A percentile compares a stretch with the other conserved stretches of the same genome.
phyloP scores from a whole-genome alignment of 2,329 filamentous ascomycete genomes.

The Mariannaea elegans region DNA sequence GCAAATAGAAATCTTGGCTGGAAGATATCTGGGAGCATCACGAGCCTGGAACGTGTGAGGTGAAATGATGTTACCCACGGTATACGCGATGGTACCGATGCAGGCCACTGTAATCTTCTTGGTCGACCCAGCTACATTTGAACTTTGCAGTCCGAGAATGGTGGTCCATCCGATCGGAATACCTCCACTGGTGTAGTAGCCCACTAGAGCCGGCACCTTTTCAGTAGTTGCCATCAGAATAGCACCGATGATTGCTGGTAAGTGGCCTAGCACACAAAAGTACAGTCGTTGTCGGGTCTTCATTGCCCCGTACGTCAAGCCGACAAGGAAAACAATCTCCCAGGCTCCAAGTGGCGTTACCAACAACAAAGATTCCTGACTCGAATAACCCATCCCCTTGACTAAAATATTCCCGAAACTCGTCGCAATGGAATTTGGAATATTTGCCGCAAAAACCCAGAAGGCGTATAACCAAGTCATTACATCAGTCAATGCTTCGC shows the following conservation, averaged over 20 bases:
- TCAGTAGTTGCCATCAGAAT: conserved; percentile 35
- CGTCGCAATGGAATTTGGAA: conserved; percentile 29
- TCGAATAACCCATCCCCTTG: conserved; percentile 25
- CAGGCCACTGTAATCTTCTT: conserved; percentile 35
- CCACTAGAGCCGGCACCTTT: conserved; percentile 30
- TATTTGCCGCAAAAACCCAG: conserved; percentile 34
- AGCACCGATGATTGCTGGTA: conserved; percentile 30
- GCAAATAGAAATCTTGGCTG: conserved; percentile 32
- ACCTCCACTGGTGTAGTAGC: conserved; percentile 31
- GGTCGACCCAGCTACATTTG: conserved; percentile 32
- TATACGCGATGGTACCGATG: conserved; percentile 33
- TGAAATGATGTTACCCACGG: conserved; percentile 34
- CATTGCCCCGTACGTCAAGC: conserved; percentile 27
- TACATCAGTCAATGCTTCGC: conserved; percentile 25
- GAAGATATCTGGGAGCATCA: conserved; percentile 29
- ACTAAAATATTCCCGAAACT: conserved; percentile 31
- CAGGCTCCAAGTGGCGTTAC: conserved; percentile 28
- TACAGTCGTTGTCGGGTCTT: conserved; percentile 25
- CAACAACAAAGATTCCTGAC: conserved; percentile 21
- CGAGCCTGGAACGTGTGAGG: conserved; percentile 33
- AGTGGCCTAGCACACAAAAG: conserved; percentile 25
- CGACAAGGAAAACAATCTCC: conserved; percentile 27
- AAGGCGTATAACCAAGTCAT: conserved; percentile 35
- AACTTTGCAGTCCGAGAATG: conserved; percentile 32
- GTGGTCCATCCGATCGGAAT: conserved; percentile 35